Conservation (phyloP, 345 rosid genomes). For the Lumnitzera littorea region DNA sequence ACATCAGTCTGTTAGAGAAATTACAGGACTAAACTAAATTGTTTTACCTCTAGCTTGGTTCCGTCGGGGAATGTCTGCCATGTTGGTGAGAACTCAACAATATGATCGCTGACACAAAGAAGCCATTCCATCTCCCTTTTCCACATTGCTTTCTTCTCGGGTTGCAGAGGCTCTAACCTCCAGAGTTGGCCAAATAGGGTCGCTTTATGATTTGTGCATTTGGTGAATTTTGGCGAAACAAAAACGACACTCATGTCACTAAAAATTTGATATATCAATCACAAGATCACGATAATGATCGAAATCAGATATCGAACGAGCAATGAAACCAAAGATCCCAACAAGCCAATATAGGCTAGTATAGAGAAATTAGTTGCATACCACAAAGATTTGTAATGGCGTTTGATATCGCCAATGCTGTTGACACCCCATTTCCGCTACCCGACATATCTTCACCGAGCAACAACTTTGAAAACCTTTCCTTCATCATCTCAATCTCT, state of each 20-base stretch:
- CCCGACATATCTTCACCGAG: constrained; percentile 99
- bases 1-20: too few relatives aligned
- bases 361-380: constrained; percentile 15
- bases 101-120: constrained; percentile 86
- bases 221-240: neutral
- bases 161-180: constrained; percentile 82
- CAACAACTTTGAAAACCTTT: constrained; percentile 83
- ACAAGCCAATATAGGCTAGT: neutral
- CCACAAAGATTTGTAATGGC: constrained; percentile 98
- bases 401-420: constrained; percentile 90
- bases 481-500: constrained; percentile 97
- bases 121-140: constrained; percentile 96
- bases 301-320: neutral
- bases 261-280: constrained; percentile 7
- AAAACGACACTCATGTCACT: constrained; percentile 1
- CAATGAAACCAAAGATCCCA: constrained; percentile 2
- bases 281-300: neutral
- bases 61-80: constrained; percentile 99
- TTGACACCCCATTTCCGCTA: constrained; percentile 87
- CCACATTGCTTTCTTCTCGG: constrained; percentile 94
- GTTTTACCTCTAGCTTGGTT: constrained; percentile 83
- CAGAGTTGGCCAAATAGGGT: constrained; percentile 93
- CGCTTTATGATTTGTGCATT: constrained; percentile 30
- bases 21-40: too few relatives aligned
- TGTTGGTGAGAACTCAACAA: constrained; percentile 87